Conservation (phyloP, 139 green algal genomes). For the Eudorina sp. region DNA sequence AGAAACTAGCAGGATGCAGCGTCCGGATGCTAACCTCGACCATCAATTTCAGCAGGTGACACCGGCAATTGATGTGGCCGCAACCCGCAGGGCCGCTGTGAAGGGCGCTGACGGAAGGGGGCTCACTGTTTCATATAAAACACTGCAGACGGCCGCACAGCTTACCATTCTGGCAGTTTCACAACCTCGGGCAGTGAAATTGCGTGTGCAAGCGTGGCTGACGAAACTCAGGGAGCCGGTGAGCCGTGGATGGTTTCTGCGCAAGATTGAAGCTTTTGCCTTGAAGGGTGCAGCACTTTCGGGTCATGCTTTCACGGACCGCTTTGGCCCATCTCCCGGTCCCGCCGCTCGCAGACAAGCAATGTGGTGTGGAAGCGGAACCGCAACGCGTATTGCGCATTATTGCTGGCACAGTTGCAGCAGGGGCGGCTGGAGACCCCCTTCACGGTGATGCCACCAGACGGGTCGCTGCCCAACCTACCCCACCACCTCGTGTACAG, state of each 20-base stretch:
- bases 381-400: conserved; percentile 72
- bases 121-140: neutral
- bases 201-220: conserved; percentile 73
- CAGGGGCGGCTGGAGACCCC: conserved; percentile 68
- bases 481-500: conserved; percentile 51
- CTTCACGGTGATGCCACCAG: conserved; percentile 64
- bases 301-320: neutral
- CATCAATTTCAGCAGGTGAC: conserved; percentile 21
- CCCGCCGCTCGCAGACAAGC: neutral
- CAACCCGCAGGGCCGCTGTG: neutral
- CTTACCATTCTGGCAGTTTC: conserved; percentile 10
- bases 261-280: too few relatives aligned
- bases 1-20: neutral
- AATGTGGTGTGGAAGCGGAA: conserved; percentile 74
- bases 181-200: conserved; percentile 11
- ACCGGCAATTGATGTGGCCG: neutral
- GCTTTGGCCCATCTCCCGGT: neutral
- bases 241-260: neutral
- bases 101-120: neutral
- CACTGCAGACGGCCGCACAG: neutral
- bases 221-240: conserved; percentile 71
- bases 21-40: neutral
- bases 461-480: conserved; percentile 69
- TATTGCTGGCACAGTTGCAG: conserved; percentile 77
- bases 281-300: neutral